Base-by-base conservation (phyloP, 2,329 filamentous ascomycete species). In the Trichoderma lentiforme region DNA sequence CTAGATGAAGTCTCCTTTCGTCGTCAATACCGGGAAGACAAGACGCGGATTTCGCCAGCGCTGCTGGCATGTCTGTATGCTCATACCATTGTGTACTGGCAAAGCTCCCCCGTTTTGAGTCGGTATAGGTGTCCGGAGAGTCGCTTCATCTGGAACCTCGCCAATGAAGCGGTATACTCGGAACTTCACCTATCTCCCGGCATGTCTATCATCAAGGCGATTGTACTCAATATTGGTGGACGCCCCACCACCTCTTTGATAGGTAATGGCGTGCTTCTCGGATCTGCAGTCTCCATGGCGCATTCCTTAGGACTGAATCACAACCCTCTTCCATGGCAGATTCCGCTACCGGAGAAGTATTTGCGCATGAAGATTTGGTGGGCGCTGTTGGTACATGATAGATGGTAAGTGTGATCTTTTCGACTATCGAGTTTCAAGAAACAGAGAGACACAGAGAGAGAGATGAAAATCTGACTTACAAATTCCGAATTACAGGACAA, bases 101-200 rank as follows among this genome's bases (percentile, higher is more conserved):
- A 83, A 30, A 83, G 84, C 67, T 85, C 84, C 0, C 81, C 82
- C 0, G 78, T 81, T 4, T 76, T 86, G 3, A 79, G 81, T 5
- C 79, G 79, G 6, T 83, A 86, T 71, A 83, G 85, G 5, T 83
- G 85, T 62, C 88, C 89, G 0, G 88, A 91, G 75, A 82, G 84
- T 53, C 85, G 88, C 58, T 91, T 89, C 76, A 85, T 88, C 9
- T 90, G 90, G 84, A 91, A 91, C 72, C 83, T 89, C 72, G 88
- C 88, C 7, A 87, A 86, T 24, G 87, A 88, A 67, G 87, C 88
- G 1, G 81, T 90, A 3, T 88, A 89, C 73, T 88, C 86, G 0
- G 88, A 91, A 72, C 85, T 90, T 7, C 85, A 88, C 64, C 83
- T 88, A 1, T 86, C 86, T 0, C 89, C 88, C 0, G 87, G 88